These are phyloP conservation scores for Prunus armeniaca DNA, from an alignment of 306 rosid genomes.

Conservation along the genomic window DNA sequence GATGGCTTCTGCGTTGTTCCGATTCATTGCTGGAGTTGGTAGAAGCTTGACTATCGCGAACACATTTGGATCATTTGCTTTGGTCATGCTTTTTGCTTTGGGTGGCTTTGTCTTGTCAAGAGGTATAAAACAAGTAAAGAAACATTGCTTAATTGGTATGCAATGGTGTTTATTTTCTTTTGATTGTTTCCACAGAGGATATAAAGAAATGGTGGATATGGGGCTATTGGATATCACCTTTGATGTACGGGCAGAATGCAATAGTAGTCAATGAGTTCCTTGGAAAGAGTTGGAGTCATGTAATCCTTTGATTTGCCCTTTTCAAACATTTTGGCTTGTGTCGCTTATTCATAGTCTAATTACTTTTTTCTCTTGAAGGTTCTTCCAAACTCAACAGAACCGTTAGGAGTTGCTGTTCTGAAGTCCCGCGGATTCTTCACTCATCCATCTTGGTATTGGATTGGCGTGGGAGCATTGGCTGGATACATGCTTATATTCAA, in stretches of 20 bases:
- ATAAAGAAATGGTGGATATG: conserved; percentile 29
- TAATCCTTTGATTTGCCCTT: neutral
- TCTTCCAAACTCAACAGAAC: conserved; percentile 32
- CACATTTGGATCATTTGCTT: conserved; percentile 34
- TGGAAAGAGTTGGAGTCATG: conserved; percentile 20
- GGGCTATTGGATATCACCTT: conserved; percentile 28
- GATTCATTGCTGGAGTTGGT: conserved; percentile 46
- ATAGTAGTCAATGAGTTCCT: conserved; percentile 26
- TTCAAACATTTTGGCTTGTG: neutral
- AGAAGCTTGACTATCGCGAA: conserved; percentile 40
- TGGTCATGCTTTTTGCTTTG: conserved; percentile 33
- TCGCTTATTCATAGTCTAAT: neutral
- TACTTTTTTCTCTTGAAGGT: conserved; percentile 21
- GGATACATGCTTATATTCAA: conserved; percentile 36
- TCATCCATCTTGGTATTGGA: conserved; percentile 25
- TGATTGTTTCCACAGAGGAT: neutral
- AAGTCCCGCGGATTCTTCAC: conserved; percentile 48
- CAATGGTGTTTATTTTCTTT: neutral
- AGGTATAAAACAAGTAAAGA: conserved; percentile 29
- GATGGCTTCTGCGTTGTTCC: conserved; percentile 45
- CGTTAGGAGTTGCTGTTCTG: conserved; percentile 40
- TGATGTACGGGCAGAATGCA: conserved; percentile 29
- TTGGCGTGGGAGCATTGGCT: conserved; percentile 11
- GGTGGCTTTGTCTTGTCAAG: conserved; percentile 49
- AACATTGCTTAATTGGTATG: neutral